A percentile compares a stretch with the other conserved stretches of the same genome.
These are phyloP conservation scores for Neurospora africana DNA, from an alignment of 495 filamentous ascomycete species.

Conservation along the genomic window DNA sequence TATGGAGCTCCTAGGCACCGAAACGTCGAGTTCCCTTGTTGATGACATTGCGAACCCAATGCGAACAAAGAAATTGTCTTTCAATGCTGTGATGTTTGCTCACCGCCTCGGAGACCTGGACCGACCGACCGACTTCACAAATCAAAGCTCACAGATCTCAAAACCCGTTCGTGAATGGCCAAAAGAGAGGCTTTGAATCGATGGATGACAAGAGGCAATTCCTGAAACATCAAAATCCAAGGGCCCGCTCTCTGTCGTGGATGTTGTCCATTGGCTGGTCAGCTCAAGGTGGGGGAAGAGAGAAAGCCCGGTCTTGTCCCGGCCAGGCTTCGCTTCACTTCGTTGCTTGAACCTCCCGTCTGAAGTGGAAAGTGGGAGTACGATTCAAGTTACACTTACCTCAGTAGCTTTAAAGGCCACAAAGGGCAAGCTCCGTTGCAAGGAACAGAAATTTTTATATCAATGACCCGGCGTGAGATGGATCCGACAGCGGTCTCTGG, in stretches of 20 bases:
- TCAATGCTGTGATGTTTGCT: background rate
- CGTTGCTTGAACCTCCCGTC: background rate
- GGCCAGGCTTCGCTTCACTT: background rate
- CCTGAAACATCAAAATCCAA: constrained; percentile 7
- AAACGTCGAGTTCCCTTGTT: background rate
- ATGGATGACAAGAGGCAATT: constrained; percentile 6
- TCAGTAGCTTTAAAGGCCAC: background rate
- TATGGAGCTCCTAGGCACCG: background rate
- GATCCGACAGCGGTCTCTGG: background rate
- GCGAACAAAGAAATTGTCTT: background rate
- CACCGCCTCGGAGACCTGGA: background rate
- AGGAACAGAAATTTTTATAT: background rate
- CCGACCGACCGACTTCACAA: background rate
- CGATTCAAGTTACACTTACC: background rate
- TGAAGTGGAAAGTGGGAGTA: background rate
- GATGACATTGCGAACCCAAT: background rate
- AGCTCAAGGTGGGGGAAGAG: background rate
- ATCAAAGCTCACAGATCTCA: background rate
- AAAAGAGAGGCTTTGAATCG: background rate
- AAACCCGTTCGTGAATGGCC: background rate
- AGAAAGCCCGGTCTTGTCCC: background rate
- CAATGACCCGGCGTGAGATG: background rate
- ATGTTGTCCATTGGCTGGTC: constrained; percentile 4
- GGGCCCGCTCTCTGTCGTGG: constrained; percentile 6
- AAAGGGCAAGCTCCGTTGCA: background rate